A percentile compares a stretch with the other conserved stretches of the same genome.
These are phyloP conservation scores for Fraxinus albicans DNA, from an alignment of 305 asterid genomes.

Conservation along the genomic window DNA sequence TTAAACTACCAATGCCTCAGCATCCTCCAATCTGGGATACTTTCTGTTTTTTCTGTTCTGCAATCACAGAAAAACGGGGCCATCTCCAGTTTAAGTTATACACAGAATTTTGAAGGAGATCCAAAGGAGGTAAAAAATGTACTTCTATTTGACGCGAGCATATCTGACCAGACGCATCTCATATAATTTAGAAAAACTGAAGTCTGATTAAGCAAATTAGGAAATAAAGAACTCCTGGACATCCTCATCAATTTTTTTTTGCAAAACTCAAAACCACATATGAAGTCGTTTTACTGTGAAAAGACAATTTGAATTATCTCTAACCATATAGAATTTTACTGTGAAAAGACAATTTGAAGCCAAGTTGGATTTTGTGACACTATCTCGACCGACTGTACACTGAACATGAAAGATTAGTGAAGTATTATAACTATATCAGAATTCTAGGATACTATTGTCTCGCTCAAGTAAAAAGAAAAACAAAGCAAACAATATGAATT, in stretches of 20 bases:
- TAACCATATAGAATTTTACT: neutral
- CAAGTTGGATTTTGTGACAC: neutral
- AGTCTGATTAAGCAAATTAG: neutral
- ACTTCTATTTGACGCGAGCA: neutral
- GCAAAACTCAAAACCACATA: neutral
- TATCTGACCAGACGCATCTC: neutral
- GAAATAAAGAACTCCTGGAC: neutral
- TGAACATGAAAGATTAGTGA: too few relatives aligned
- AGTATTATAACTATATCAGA: too few relatives aligned
- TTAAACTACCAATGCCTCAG: conserved; percentile 57
- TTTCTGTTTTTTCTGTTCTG: conserved; percentile 57
- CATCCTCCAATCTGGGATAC: conserved; percentile 40
- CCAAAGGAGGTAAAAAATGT: neutral
- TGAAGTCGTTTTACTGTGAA: neutral
- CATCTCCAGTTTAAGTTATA: neutral
- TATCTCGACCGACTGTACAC: neutral
- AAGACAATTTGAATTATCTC: too few relatives aligned
- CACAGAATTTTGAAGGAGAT: neutral
- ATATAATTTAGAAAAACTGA: neutral
- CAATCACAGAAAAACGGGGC: conserved; percentile 5
- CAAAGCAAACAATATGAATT: too few relatives aligned
- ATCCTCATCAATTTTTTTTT: too few relatives aligned
- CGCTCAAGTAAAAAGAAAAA: too few relatives aligned
- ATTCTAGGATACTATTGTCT: too few relatives aligned
- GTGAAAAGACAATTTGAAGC: neutral